These are phyloP conservation scores for Obelidium mucronatum DNA, from an alignment of 192 early-diverging fungal genomes.

Conservation along the genomic window DNA sequence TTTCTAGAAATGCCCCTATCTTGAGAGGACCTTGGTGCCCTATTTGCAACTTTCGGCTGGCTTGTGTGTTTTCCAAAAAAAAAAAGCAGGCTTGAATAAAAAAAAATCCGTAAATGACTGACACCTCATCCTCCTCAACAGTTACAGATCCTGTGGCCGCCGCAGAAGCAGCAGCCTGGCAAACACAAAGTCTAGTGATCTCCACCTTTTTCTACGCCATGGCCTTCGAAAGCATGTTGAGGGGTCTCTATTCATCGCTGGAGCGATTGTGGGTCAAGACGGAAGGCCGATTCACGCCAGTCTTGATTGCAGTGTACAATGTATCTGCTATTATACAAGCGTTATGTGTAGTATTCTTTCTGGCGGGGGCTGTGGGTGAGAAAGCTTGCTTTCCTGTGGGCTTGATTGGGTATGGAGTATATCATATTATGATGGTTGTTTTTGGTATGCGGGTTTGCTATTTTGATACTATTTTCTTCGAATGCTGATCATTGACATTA, in stretches of 20 bases:
- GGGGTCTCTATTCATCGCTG: not conserved
- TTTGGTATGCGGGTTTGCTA: not conserved
- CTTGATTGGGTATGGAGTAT: not conserved
- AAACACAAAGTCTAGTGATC: not conserved
- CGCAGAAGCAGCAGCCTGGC: not conserved
- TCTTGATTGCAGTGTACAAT: conserved; percentile 6
- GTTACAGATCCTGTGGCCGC: not conserved
- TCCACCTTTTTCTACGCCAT: conserved; percentile 7
- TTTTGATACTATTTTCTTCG: not conserved
- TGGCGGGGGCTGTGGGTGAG: not conserved
- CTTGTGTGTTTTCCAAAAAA: too few species aligned
- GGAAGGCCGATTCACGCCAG: not conserved
- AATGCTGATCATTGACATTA: not conserved
- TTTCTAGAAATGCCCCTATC: too few species aligned
- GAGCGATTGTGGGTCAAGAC: not conserved
- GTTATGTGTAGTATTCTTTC: not conserved
- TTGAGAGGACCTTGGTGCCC: too few species aligned
- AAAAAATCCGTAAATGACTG: too few species aligned
- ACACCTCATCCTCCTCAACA: not conserved
- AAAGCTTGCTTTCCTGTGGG: not conserved
- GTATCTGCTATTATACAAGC: not conserved
- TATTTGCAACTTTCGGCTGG: too few species aligned
- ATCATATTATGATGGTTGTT: not conserved
- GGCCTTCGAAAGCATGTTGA: conserved; percentile 16
- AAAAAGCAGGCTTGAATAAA: too few species aligned